Evolutionary conservation across 345 rosid species (phyloP).

Genomic region (Laguncularia racemosa): DNA sequence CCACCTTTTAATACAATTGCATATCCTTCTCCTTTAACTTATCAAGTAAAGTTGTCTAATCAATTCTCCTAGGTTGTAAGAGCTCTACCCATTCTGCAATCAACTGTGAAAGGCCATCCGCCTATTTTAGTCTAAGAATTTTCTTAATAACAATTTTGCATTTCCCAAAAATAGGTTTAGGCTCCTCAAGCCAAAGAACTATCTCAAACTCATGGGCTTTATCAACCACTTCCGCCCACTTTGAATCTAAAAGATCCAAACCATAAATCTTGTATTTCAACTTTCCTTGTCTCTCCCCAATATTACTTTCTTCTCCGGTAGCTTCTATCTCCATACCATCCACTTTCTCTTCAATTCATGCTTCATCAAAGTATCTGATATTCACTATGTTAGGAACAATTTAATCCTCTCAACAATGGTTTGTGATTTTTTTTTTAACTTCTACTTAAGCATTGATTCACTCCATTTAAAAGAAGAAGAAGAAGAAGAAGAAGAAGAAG

Average conservation of each 20-base stretch:
- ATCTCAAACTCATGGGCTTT: slow-evolving; percentile 60
- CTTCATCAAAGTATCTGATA: too few relatives aligned
- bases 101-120: slow-evolving; percentile 61
- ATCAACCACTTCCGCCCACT: slow-evolving; percentile 68
- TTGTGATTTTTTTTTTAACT: too few relatives aligned
- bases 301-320: slow-evolving; percentile 14
- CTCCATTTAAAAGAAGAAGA: too few relatives aligned
- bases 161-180: slow-evolving; percentile 68
- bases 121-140: slow-evolving; percentile 48
- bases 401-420: too few relatives aligned
- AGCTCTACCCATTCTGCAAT: slow-evolving; percentile 76
- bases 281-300: slow-evolving; percentile 58
- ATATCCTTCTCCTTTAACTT: slow-evolving; percentile 47
- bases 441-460: too few relatives aligned
- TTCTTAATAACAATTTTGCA: slow-evolving; percentile 61
- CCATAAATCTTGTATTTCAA: slow-evolving; percentile 85
- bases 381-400: too few relatives aligned
- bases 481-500: too few relatives aligned
- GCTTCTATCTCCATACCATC: slow-evolving; percentile 22
- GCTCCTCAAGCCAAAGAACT: slow-evolving; percentile 52
- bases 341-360: slow-evolving; percentile 17
- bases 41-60: slow-evolving; percentile 71
- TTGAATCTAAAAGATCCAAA: slow-evolving; percentile 74
- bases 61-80: slow-evolving; percentile 65
- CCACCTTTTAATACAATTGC: slow-evolving; percentile 51